These are phyloP conservation scores for Lentinula detonsa DNA, from an alignment of 768 basidiomycete genomes.

Conservation along the genomic window DNA sequence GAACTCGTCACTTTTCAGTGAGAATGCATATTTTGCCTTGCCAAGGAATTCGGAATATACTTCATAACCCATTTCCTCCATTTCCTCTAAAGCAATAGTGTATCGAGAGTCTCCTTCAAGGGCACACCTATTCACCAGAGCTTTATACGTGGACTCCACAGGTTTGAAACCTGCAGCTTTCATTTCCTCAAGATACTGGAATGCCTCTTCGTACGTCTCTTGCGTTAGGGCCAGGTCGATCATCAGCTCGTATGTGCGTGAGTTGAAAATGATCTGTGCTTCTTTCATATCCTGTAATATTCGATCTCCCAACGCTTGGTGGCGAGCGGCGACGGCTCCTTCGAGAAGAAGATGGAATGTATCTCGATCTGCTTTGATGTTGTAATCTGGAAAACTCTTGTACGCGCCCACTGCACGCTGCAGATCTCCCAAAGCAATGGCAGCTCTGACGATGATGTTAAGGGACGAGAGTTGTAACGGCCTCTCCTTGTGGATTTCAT, in stretches of 20 bases:
- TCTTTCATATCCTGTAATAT: conserved; percentile 64
- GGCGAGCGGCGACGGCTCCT: conserved; percentile 53
- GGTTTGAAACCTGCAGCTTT: conserved; percentile 60
- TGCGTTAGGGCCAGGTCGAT: conserved; percentile 68
- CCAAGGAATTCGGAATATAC: conserved; percentile 15
- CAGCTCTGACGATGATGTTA: conserved; percentile 63
- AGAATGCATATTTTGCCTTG: conserved; percentile 7
- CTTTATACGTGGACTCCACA: conserved; percentile 46
- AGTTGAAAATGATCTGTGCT: conserved; percentile 46
- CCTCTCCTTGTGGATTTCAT: conserved; percentile 50
- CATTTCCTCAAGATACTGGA: conserved; percentile 87
- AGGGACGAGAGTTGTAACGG: conserved; percentile 51
- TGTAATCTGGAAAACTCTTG: conserved; percentile 52
- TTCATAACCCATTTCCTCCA: conserved; percentile 54
- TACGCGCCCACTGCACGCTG: conserved; percentile 77
- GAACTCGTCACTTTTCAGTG: neutral
- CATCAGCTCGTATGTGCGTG: conserved; percentile 59
- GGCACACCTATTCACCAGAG: conserved; percentile 55
- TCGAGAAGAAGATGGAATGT: conserved; percentile 68
- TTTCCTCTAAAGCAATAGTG: conserved; percentile 62
- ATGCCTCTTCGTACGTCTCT: conserved; percentile 76
- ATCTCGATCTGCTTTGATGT: conserved; percentile 48
- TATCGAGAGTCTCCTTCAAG: conserved; percentile 53
- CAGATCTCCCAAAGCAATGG: conserved; percentile 55
- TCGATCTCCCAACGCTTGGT: conserved; percentile 63